These are phyloP conservation scores for Babesia bigemina DNA, from an alignment of 169 alveolate genomes.

Conservation along the genomic window DNA sequence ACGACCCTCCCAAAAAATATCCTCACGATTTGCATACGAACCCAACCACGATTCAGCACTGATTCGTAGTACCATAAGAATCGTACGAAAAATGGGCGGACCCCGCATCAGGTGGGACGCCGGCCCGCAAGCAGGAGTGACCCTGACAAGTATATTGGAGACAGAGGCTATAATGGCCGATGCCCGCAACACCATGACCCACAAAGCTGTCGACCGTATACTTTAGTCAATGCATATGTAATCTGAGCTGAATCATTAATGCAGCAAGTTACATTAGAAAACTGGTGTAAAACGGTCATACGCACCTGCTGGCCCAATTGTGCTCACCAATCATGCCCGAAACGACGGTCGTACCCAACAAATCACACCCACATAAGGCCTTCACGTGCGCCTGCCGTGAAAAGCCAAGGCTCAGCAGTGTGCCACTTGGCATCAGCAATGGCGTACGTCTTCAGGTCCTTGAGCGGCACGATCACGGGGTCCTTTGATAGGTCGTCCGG, in stretches of 20 bases:
- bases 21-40: not conserved
- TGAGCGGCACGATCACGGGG: slow-evolving; percentile 61
- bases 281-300: no score
- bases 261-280: no score
- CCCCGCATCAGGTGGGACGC: slow-evolving; percentile 33
- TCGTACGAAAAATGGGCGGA: not conserved
- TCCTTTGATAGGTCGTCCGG: slow-evolving; percentile 51
- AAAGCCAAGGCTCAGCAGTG: slow-evolving; percentile 58
- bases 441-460: slow-evolving; percentile 42
- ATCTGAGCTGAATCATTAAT: no score
- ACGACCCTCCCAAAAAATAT: not conserved
- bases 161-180: not conserved
- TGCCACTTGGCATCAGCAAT: slow-evolving; percentile 59
- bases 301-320: no score
- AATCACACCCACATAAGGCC: slow-evolving; percentile 52
- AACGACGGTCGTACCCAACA: no score
- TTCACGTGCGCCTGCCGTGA: slow-evolving; percentile 15
- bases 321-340: no score
- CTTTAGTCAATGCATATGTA: no score
- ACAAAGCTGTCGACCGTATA: no score
- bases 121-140: slow-evolving; percentile 23
- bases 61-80: not conserved
- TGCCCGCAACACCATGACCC: no score
- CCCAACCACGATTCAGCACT: not conserved
- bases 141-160: not conserved